These are phyloP conservation scores for Aspergillus bertholletiae DNA, from an alignment of 495 filamentous ascomycete genomes.

Conservation along the genomic window DNA sequence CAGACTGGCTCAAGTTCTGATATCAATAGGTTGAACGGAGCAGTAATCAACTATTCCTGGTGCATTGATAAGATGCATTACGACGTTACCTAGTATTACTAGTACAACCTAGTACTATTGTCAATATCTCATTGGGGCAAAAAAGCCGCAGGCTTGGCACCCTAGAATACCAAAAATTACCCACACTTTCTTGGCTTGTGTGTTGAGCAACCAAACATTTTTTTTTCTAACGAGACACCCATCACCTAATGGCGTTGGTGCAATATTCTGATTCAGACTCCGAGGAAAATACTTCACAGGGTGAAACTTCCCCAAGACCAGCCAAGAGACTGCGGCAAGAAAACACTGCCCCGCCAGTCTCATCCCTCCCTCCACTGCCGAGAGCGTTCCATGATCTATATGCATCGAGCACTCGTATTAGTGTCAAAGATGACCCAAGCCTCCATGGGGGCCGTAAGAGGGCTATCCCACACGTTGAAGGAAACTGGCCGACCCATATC, in stretches of 20 bases:
- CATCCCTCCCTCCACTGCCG: constrained; percentile 76
- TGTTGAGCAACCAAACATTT: not conserved
- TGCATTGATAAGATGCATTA: not conserved
- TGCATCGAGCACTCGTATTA: constrained; percentile 66
- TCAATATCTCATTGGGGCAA: no score
- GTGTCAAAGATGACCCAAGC: constrained; percentile 73
- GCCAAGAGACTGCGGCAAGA: constrained; percentile 23
- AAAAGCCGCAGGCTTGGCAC: not conserved
- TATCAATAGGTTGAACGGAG: not conserved
- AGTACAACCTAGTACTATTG: no score
- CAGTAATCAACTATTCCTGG: not conserved
- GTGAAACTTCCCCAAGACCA: constrained; percentile 18
- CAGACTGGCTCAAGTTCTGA: not conserved
- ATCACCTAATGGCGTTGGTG: constrained; percentile 56
- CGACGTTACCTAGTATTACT: no score
- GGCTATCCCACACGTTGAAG: constrained; percentile 76
- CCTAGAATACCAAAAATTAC: not conserved
- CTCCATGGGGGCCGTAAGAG: constrained; percentile 83
- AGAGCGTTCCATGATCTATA: constrained; percentile 84
- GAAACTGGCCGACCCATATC: constrained; percentile 89
- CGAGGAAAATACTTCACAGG: constrained; percentile 32
- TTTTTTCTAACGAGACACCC: not conserved
- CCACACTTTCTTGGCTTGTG: not conserved
- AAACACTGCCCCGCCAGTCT: not conserved
- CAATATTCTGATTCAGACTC: constrained; percentile 71